Evolutionary conservation across 345 rosid genomes (phyloP).

Genomic region (Hibiscus mutabilis): DNA sequence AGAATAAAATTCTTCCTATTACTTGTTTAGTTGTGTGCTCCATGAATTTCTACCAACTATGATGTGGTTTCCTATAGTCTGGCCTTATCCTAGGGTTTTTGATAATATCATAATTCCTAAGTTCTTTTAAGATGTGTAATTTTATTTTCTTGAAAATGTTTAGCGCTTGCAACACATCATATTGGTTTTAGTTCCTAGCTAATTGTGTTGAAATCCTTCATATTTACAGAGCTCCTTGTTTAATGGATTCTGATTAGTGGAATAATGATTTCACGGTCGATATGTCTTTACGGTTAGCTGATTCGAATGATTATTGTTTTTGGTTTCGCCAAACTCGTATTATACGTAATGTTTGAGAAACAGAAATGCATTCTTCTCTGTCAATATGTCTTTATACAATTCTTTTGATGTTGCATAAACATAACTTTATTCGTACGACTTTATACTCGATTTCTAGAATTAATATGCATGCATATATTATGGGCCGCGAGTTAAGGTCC

Average conservation of each 20-base stretch:
- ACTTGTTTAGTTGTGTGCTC: background rate
- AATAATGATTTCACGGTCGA: background rate
- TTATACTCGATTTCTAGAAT: background rate
- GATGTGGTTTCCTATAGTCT: background rate
- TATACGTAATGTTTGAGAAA: background rate
- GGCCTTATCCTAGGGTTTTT: background rate
- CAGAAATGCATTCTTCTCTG: no score
- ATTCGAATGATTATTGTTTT: background rate
- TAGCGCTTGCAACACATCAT: background rate
- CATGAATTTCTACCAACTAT: background rate
- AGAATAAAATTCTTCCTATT: background rate
- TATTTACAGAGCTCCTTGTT: background rate
- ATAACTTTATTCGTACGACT: background rate
- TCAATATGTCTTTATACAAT: background rate
- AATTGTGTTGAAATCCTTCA: background rate
- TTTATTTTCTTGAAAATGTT: background rate
- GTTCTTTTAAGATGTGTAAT: background rate
- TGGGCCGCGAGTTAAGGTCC: no score
- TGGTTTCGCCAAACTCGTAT: background rate
- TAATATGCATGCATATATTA: no score
- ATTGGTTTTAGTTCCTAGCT: background rate
- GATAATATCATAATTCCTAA: background rate
- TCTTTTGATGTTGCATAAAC: background rate
- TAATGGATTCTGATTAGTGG: background rate
- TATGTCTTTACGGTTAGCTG: background rate